phyloP scores from a whole-genome alignment of 1,139 yeast species.

The Nakaseomyces delphensis region DNA sequence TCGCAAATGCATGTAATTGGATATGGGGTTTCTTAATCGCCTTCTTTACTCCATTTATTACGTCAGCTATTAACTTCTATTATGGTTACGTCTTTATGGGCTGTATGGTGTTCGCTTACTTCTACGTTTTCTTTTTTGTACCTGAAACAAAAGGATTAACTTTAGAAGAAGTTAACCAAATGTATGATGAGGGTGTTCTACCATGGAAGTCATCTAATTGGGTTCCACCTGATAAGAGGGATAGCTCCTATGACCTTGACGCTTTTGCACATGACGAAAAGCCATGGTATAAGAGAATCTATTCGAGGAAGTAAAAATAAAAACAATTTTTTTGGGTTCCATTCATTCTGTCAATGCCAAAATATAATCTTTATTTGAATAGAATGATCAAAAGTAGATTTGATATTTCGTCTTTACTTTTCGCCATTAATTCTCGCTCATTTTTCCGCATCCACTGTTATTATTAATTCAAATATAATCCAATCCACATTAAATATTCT shows the following conservation, averaged over 20 bases:
- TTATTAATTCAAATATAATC: background rate
- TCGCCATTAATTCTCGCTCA: too few relatives aligned
- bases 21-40: slow-evolving; percentile 66
- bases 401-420: too few relatives aligned
- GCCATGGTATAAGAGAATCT: slow-evolving; percentile 24
- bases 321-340: background rate
- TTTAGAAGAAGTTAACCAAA: slow-evolving; percentile 61
- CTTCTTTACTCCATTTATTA: slow-evolving; percentile 65
- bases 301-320: slow-evolving; percentile 6
- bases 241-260: slow-evolving; percentile 14
- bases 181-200: slow-evolving; percentile 36
- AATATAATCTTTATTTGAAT: too few relatives aligned
- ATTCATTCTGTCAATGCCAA: background rate
- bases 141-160: slow-evolving; percentile 64
- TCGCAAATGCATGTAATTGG: slow-evolving; percentile 69
- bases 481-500: background rate
- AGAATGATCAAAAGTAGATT: too few relatives aligned
- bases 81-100: slow-evolving; percentile 71
- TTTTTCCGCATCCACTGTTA: background rate
- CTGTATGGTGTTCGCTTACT: slow-evolving; percentile 49
- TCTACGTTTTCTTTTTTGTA: slow-evolving; percentile 56
- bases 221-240: slow-evolving; percentile 30
- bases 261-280: slow-evolving; percentile 13
- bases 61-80: slow-evolving; percentile 33
- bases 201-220: slow-evolving; percentile 39